Conservation (phyloP, 495 filamentous ascomycete genomes). For the Trichoderma erinaceum region DNA sequence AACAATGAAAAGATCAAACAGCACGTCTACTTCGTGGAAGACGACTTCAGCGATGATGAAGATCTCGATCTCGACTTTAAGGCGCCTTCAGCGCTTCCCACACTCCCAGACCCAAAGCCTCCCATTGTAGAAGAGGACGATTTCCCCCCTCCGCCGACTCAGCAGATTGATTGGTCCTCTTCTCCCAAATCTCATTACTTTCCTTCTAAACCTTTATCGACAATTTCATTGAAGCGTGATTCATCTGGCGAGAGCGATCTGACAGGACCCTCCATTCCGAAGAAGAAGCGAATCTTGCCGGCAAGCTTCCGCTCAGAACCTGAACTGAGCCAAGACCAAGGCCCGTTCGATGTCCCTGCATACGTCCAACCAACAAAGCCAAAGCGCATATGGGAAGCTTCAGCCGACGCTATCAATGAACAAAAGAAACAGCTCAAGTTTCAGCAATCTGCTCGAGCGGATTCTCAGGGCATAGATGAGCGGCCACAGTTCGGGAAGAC, state of each 20-base stretch:
- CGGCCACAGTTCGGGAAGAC: not conserved
- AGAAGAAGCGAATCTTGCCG: conserved; percentile 26
- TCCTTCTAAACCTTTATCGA: conserved; percentile 17
- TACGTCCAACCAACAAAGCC: conserved; percentile 14
- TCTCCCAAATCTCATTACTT: conserved; percentile 26
- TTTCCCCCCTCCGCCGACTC: conserved; percentile 30
- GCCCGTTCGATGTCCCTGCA: conserved; percentile 27
- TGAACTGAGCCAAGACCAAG: conserved; percentile 30
- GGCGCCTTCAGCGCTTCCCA: conserved; percentile 40
- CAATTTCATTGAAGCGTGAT: conserved; percentile 28
- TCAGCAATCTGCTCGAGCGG: conserved; percentile 23
- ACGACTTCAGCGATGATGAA: conserved; percentile 65
- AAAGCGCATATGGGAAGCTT: conserved; percentile 63
- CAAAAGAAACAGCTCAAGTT: conserved; percentile 71
- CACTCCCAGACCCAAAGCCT: conserved; percentile 23
- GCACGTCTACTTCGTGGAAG: conserved; percentile 49
- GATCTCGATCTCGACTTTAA: conserved; percentile 58
- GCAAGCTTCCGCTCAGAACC: conserved; percentile 10
- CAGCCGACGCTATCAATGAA: conserved; percentile 73
- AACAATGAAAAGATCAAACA: conserved; percentile 19
- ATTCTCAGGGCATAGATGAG: not conserved
- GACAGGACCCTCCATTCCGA: conserved; percentile 21
- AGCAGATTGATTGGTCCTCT: conserved; percentile 28
- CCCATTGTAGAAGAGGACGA: not conserved
- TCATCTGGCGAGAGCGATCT: conserved; percentile 24